Conservation (phyloP, 768 basidiomycete species). For the Dendrothele bispora region DNA sequence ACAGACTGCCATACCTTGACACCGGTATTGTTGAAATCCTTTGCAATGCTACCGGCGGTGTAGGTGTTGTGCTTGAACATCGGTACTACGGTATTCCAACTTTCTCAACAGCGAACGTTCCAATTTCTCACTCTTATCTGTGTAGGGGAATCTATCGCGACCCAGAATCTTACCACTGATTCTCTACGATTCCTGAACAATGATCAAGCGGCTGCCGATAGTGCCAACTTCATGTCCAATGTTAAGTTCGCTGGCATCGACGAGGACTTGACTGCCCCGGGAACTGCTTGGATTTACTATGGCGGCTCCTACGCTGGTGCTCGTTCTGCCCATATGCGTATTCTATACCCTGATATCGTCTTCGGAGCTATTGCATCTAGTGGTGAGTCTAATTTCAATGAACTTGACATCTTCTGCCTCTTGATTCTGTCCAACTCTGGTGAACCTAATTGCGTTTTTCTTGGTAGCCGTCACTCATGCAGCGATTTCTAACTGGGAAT, state of each 20-base stretch:
- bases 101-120: constrained; percentile 10
- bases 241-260: constrained; percentile 73
- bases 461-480: constrained; percentile 82
- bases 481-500: constrained; percentile 78
- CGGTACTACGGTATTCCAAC: constrained; percentile 74
- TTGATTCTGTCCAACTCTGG: neutral
- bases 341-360: constrained; percentile 86
- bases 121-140: constrained; percentile 2
- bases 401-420: constrained; percentile 5
- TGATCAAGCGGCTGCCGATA: constrained; percentile 86
- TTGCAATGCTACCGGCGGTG: constrained; percentile 79
- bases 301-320: constrained; percentile 95
- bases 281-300: constrained; percentile 89
- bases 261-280: constrained; percentile 69
- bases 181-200: constrained; percentile 89
- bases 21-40: constrained; percentile 88
- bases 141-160: constrained; percentile 73
- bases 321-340: constrained; percentile 86
- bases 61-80: constrained; percentile 91
- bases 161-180: constrained; percentile 78
- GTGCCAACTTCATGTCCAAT: constrained; percentile 85
- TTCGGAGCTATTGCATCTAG: constrained; percentile 89
- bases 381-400: constrained; percentile 43
- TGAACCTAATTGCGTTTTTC: neutral
- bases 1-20: constrained; percentile 60